Base-by-base conservation (phyloP, 371 early-diverging fungal species). In the Rhizopus delemar region DNA sequence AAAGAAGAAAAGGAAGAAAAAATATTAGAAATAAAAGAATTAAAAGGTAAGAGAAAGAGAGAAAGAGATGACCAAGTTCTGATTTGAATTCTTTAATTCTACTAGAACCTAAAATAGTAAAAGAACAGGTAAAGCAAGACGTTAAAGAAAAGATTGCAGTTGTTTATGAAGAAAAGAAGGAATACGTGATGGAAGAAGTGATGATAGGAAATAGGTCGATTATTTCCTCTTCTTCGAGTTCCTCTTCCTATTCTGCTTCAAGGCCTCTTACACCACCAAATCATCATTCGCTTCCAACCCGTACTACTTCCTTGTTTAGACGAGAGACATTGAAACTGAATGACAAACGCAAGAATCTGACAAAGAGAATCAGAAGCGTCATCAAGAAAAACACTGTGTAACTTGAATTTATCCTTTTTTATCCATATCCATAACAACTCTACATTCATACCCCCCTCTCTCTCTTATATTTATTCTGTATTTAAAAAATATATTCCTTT, bases 251-350 rank as follows among this genome's bases (percentile, higher is more conserved):
- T 11, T n/a, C 33, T 22, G 33, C 55, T 13, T 28, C n/a, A 8
- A 41, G 45, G 8, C 45, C 55, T 15, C 22, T 31, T 9, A 29
- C 55, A 16, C 31, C 22, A 8, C 15, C 41, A 13, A 29, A 29
- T 31, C 41, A 29, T 41, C 41, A 16, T 22, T 16, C 31, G 28
- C 46, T 46, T n/a, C 41, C 36, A 35, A 34, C 33, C 13, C 57
- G 33, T 46, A 57, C 58, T 0, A 58, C 62, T 8, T 66, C 66
- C 15, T 48, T 68, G 15, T 35, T 68, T 48, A 38, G 63, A 31
- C 45, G 68, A 56, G 68, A 68, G 43, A 63, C 68, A 1, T 46
- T 36, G 22, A 68, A 68, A 31, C 22, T 68, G 8, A 68, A 68
- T 48, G 57, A 56, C 35, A 63, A 57, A 57, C 59, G 68, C 36